phyloP scores from a whole-genome alignment of 768 basidiomycete genomes.

The Dendrothele bispora region DNA sequence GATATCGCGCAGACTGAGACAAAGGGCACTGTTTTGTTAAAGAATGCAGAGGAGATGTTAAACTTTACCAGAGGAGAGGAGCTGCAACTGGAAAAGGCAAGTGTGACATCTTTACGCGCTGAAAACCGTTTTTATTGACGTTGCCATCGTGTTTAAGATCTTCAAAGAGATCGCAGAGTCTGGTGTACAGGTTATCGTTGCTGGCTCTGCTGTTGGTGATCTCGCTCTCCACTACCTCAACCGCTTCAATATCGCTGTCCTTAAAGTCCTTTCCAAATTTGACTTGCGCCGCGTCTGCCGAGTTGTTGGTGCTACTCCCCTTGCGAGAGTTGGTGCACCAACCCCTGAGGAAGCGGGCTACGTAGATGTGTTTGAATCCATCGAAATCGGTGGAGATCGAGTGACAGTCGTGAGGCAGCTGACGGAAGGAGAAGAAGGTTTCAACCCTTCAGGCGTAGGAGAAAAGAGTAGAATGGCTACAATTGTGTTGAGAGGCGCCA shows the following conservation, averaged over 20 bases:
- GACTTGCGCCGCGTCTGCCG: conserved; percentile 92
- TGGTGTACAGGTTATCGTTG: conserved; percentile 91
- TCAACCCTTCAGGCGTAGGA: conserved; percentile 44
- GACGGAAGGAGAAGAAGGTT: conserved; percentile 60
- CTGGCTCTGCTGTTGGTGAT: conserved; percentile 91
- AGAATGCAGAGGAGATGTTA: conserved; percentile 94
- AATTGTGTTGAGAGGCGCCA: conserved; percentile 93
- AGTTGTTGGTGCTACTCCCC: conserved; percentile 93
- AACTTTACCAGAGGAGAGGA: conserved; percentile 97
- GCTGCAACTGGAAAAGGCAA: conserved; percentile 89
- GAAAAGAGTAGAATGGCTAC: conserved; percentile 91
- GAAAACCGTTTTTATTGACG: not conserved
- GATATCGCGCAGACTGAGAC: conserved; percentile 98
- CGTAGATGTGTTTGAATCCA: conserved; percentile 92
- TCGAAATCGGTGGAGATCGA: conserved; percentile 96
- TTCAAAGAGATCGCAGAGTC: conserved; percentile 97
- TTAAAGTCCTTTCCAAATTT: conserved; percentile 98
- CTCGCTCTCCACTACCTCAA: conserved; percentile 97
- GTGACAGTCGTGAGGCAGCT: conserved; percentile 95
- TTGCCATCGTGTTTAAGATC: conserved; percentile 56
- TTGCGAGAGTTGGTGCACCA: conserved; percentile 93
- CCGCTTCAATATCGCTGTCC: conserved; percentile 88
- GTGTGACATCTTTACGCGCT: not conserved
- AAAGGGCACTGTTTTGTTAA: conserved; percentile 95
- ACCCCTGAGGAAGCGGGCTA: conserved; percentile 95